Evolutionary conservation across 2,329 filamentous ascomycete species (phyloP).

Genomic region (Colletotrichum zoysiae): DNA sequence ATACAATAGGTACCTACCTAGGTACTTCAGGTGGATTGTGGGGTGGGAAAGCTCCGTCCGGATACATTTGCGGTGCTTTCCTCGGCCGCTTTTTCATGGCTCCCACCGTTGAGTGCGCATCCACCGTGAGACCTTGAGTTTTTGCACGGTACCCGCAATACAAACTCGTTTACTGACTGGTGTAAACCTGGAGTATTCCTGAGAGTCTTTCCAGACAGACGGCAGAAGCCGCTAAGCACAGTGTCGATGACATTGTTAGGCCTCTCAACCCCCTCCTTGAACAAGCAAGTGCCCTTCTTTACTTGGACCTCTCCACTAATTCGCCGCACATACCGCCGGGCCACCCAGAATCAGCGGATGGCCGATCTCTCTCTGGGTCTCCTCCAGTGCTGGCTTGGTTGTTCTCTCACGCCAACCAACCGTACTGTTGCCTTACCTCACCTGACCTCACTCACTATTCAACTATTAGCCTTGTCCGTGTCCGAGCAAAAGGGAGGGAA

Average conservation of each 20-base stretch:
- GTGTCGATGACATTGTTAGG: background rate
- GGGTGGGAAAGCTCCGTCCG: slow-evolving; percentile 23
- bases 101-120: background rate
- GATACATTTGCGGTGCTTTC: slow-evolving; percentile 32
- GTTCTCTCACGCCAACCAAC: background rate
- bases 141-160: slow-evolving; percentile 11
- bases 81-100: slow-evolving; percentile 36
- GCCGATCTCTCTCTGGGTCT: slow-evolving; percentile 33
- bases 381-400: slow-evolving; percentile 12
- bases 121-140: background rate
- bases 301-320: slow-evolving; percentile 64
- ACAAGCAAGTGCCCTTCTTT: slow-evolving; percentile 31
- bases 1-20: background rate
- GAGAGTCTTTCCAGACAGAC: background rate
- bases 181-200: no score
- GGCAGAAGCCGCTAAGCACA: slow-evolving; percentile 4
- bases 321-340: slow-evolving; percentile 69
- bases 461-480: background rate
- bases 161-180: background rate
- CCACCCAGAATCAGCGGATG: slow-evolving; percentile 49
- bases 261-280: background rate
- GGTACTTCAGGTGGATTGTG: slow-evolving; percentile 5
- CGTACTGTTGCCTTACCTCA: slow-evolving; percentile 13
- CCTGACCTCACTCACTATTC: slow-evolving; percentile 1
- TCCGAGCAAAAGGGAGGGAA: background rate